Conservation (phyloP, 2,329 filamentous ascomycete genomes). For the Colletotrichum australisinense region DNA sequence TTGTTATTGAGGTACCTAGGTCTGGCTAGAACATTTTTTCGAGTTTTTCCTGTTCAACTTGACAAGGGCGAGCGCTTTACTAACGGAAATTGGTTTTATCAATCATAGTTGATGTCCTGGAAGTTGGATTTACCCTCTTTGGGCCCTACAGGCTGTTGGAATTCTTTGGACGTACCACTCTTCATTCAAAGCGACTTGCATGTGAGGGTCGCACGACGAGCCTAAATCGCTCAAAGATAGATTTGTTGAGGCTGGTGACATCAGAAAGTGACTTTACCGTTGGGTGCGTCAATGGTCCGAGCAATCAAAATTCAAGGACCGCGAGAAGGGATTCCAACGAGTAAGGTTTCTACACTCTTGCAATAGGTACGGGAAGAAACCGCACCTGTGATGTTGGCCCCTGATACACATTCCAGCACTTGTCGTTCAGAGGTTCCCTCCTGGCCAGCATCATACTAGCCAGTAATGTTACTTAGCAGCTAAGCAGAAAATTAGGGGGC, state of each 20-base stretch:
- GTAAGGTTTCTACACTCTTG: too few species aligned
- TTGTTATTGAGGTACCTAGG: constrained; percentile 52
- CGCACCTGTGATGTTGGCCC: too few species aligned
- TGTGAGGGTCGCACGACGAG: constrained; percentile 32
- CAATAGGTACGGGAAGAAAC: too few species aligned
- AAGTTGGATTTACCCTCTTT: constrained; percentile 41
- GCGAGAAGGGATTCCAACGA: too few species aligned
- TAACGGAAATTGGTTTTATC: not conserved
- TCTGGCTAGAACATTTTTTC: not conserved
- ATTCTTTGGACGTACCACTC: constrained; percentile 41
- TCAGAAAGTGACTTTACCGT: too few species aligned
- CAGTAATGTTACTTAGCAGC: too few species aligned
- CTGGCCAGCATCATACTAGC: too few species aligned
- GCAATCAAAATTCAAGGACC: too few species aligned
- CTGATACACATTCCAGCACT: too few species aligned
- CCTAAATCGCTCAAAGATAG: not conserved
- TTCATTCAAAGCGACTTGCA: constrained; percentile 43
- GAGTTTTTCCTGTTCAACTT: not conserved
- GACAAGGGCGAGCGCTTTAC: not conserved
- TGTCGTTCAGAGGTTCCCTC: too few species aligned
- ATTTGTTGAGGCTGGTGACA: not conserved
- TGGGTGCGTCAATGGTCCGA: too few species aligned
- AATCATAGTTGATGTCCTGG: constrained; percentile 38
- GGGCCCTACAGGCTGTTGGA: constrained; percentile 43
- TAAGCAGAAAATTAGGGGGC: too few species aligned